These are phyloP conservation scores for Acanthamoeba healyi DNA, from an alignment of 208 protist genomes.

Conservation along the genomic window DNA sequence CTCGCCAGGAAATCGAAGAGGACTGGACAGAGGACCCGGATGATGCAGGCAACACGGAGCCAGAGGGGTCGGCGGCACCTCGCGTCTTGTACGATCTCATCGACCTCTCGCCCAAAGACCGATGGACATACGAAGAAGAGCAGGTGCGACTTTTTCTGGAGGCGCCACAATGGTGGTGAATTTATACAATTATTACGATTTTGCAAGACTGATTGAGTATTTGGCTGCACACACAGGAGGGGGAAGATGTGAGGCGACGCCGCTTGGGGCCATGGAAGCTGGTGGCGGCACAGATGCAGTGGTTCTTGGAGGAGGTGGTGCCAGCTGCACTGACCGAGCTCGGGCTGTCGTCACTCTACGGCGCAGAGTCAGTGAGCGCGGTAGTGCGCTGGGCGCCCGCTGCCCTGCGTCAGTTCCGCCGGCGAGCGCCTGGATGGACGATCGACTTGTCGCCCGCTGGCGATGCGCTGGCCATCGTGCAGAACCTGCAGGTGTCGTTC, in stretches of 20 bases:
- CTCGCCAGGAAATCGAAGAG: too few species aligned
- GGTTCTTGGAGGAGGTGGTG: neutral
- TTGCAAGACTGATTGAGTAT: too few species aligned
- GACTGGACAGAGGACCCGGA: too few species aligned
- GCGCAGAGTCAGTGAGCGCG: neutral
- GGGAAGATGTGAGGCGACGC: neutral
- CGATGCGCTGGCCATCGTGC: constrained; percentile 40
- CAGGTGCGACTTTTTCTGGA: neutral
- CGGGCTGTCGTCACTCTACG: neutral
- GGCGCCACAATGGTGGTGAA: neutral
- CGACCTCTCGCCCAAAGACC: constrained; percentile 58
- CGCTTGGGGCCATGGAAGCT: too few species aligned
- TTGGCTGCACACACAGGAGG: neutral
- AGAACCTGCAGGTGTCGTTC: constrained; percentile 17
- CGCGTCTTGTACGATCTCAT: constrained; percentile 35
- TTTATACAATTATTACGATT: constrained; percentile 4
- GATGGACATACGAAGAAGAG: constrained; percentile 49
- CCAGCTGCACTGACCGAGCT: neutral
- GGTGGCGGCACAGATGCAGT: neutral
- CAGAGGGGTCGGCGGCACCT: too few species aligned
- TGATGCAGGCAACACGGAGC: too few species aligned
- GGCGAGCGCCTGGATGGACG: neutral
- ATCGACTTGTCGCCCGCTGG: neutral
- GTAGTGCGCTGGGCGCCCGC: neutral
- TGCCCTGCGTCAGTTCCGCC: neutral